phyloP scores from a whole-genome alignment of 225 moss, liverwort and hornwort species.

The Pleurozium schreberi region DNA sequence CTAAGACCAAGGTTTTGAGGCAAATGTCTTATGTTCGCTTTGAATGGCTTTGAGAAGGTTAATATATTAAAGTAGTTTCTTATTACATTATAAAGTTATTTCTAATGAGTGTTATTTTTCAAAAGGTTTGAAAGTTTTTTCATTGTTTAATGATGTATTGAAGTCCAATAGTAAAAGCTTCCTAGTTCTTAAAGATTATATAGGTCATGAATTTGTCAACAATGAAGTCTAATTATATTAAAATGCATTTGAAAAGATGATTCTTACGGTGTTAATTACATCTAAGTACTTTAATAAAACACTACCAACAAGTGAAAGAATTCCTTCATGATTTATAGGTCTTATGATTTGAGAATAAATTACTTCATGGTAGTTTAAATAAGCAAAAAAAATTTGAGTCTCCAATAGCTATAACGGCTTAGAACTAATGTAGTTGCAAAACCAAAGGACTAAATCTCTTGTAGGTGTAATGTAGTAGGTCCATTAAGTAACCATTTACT shows the following conservation, averaged over 20 bases:
- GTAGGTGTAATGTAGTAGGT: background rate
- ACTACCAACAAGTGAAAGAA: rapidly evolving
- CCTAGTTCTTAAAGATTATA: background rate
- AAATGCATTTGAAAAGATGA: background rate
- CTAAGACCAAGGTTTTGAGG: background rate
- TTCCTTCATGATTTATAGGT: background rate
- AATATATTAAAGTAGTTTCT: background rate
- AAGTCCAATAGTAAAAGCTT: background rate
- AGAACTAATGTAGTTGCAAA: background rate
- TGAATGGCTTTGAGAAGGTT: background rate
- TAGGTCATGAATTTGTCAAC: background rate
- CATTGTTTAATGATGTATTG: background rate
- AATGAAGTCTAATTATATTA: background rate
- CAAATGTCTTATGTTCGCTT: background rate
- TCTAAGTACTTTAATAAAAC: background rate
- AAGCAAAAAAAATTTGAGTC: background rate
- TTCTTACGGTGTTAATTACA: background rate
- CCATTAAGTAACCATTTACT: background rate
- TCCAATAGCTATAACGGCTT: background rate
- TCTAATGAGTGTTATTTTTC: rapidly evolving
- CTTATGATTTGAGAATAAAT: background rate
- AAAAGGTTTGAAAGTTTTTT: too few relatives aligned
- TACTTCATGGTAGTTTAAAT: background rate
- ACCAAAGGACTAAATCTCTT: background rate
- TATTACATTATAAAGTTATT: background rate